Evolutionary conservation across 2,329 filamentous ascomycete genomes (phyloP).

Genomic region (Calonectria montana): DNA sequence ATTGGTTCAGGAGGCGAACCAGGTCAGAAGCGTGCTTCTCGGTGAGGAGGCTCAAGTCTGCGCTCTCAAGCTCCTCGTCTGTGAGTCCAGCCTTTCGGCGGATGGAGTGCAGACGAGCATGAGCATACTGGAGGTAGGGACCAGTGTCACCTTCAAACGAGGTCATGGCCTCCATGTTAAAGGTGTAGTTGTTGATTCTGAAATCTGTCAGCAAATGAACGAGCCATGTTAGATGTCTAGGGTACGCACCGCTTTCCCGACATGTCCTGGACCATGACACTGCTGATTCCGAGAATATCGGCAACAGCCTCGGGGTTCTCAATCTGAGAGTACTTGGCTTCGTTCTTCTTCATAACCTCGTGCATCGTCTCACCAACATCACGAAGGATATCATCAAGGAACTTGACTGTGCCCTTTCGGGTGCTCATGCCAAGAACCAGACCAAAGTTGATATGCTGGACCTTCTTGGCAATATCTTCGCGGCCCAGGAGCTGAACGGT

Average conservation of each 20-base stretch:
- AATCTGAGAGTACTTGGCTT: slow-evolving; percentile 90
- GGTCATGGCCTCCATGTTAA: slow-evolving; percentile 85
- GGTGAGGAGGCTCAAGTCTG: slow-evolving; percentile 75
- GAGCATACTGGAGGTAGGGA: slow-evolving; percentile 86
- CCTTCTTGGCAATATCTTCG: slow-evolving; percentile 74
- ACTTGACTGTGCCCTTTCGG: slow-evolving; percentile 79
- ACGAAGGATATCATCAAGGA: slow-evolving; percentile 59
- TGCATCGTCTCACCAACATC: slow-evolving; percentile 96
- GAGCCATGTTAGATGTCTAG: fast-evolving
- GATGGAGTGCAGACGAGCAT: slow-evolving; percentile 77
- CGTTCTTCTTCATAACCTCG: slow-evolving; percentile 93
- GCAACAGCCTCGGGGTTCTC: slow-evolving; percentile 84
- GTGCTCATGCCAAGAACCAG: slow-evolving; percentile 78
- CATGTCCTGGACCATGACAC: slow-evolving; percentile 99
- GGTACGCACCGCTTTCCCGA: slow-evolving; percentile 82
- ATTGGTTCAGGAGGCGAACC: slow-evolving; percentile 81
- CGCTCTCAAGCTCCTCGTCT: slow-evolving; percentile 68
- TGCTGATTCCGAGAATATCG: slow-evolving; percentile 90
- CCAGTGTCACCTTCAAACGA: slow-evolving; percentile 89
- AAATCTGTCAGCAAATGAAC: slow-evolving; percentile 21
- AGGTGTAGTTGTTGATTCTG: slow-evolving; percentile 74
- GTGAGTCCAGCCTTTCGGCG: slow-evolving; percentile 66
- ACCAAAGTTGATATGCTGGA: slow-evolving; percentile 82
- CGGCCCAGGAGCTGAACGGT: slow-evolving; percentile 79
- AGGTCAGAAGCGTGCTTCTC: slow-evolving; percentile 80